Conservation (phyloP, 1,284 basidiomycete genomes). For the Trichosporon faecale region DNA sequence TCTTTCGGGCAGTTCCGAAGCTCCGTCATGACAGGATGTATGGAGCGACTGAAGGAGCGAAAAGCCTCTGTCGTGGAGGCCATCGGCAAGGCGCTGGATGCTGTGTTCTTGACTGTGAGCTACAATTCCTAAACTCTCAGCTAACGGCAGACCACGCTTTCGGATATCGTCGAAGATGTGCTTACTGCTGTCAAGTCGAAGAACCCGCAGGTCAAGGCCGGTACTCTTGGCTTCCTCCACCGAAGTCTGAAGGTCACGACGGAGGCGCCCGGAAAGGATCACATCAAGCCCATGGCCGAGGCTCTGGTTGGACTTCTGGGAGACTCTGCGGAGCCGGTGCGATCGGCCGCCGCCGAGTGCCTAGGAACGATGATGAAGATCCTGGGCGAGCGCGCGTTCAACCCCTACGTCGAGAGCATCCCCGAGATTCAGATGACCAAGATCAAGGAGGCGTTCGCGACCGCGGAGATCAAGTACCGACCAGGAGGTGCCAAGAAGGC, state of each 20-base stretch:
- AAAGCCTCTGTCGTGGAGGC: conserved; percentile 87
- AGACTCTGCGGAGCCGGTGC: conserved; percentile 85
- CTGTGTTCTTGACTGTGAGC: conserved; percentile 76
- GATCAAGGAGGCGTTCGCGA: conserved; percentile 89
- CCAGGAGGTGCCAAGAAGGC: conserved; percentile 60
- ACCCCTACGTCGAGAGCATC: conserved; percentile 79
- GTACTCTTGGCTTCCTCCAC: conserved; percentile 81
- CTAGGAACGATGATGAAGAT: conserved; percentile 95
- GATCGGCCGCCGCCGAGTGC: conserved; percentile 81
- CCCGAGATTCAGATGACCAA: conserved; percentile 88
- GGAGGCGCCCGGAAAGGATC: conserved; percentile 62
- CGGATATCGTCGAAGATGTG: conserved; percentile 82
- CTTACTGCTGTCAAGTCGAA: conserved; percentile 77
- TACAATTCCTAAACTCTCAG: background rate
- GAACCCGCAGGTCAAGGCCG: conserved; percentile 96
- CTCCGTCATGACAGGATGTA: conserved; percentile 69
- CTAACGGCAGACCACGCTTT: conserved; percentile 64
- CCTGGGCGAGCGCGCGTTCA: conserved; percentile 88
- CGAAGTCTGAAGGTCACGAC: conserved; percentile 71
- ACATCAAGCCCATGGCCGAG: conserved; percentile 82
- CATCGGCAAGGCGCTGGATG: conserved; percentile 83
- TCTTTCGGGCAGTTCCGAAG: conserved; percentile 74
- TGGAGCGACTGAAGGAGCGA: conserved; percentile 92
- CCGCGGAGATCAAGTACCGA: conserved; percentile 81
- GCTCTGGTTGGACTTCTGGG: conserved; percentile 72